Evolutionary conservation across 2,329 filamentous ascomycete species (phyloP), one percentile per base, ranked within the genome.

Genomic region (Zasmidium citrigriseum): DNA sequence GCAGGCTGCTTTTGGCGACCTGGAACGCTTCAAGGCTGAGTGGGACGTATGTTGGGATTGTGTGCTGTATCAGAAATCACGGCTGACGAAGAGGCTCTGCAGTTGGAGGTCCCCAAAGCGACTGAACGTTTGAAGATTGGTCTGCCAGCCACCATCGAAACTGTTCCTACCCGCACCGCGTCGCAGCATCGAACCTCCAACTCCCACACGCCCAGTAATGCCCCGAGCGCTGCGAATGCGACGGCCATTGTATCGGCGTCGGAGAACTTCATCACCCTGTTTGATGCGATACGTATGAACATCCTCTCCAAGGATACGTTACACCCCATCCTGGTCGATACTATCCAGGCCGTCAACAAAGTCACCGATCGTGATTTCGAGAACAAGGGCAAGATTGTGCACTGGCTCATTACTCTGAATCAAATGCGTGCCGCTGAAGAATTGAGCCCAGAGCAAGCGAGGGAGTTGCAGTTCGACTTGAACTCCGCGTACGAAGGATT

Each of bases 361-460:
- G 95, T 99, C 63, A 97, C 93, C 2, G 92, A 96, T 73, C 86
- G 88, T 62, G 93, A 98, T 69, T 99, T 99, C 73, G 93, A 98
- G 67, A 93, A 89, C 72, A 88, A 96, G 66, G 92, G 90, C 68
- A 98, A 98, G 82, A 98, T 99, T 68, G 92, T 99, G 57, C 93
- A 97, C 74, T 99, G 95, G 95, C 82, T 99, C 65, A 99, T 99
- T 69, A 89, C 91, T 5, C 80, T 99, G 64, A 99, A 99, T 73
- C 93, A 97, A 77, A 98, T 99, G 95, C 91, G 91, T 71, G 95
- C 93, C 9, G 92, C 91, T 1, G 93, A 98, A 70, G 92, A 96
- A 73, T 76, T 99, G 66, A 88, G 84, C 67, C 90, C 96, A 69
- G 88, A 93, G 58, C 91, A 97, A 76, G 90, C 90, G 4, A 82